Conservation (phyloP, 148 eudicot species). For the Spergularia marina region DNA sequence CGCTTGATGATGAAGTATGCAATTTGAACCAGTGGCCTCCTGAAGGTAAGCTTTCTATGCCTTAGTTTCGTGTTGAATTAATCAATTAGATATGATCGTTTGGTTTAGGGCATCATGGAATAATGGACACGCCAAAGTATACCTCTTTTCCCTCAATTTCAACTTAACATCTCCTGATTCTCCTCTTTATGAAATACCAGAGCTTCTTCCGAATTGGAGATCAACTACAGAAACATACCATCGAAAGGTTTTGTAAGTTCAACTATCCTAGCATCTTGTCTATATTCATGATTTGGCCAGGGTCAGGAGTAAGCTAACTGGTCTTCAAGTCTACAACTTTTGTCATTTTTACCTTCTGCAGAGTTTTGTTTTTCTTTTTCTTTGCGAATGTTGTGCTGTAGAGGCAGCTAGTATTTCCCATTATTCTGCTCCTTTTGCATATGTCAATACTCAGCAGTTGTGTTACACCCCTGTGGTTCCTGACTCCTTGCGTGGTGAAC, state of each 20-base stretch:
- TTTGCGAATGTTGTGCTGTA: background rate
- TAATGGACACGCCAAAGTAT: background rate
- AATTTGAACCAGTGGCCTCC: slow-evolving; percentile 75
- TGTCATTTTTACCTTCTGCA: background rate
- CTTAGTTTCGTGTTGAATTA: slow-evolving; percentile 11
- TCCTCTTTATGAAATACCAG: slow-evolving; percentile 20
- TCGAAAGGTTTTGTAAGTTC: slow-evolving; percentile 44
- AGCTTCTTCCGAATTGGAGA: slow-evolving; percentile 36
- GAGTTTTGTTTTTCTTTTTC: background rate
- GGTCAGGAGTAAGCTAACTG: background rate
- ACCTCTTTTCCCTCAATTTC: too few species aligned
- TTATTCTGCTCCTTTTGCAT: background rate
- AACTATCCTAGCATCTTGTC: slow-evolving; percentile 8
- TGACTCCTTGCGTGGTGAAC: background rate
- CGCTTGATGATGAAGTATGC: slow-evolving; percentile 35
- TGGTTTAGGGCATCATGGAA: background rate
- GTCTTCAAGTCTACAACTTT: background rate
- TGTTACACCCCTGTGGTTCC: background rate
- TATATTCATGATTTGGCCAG: background rate
- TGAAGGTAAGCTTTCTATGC: slow-evolving; percentile 39
- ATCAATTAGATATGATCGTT: background rate
- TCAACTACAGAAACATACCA: slow-evolving; percentile 33
- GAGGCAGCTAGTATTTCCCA: background rate
- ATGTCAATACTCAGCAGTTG: background rate
- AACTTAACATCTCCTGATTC: too few species aligned